A percentile compares a stretch with the other conserved stretches of the same genome.
These are phyloP conservation scores for Rhizopogon roseolus DNA, from an alignment of 768 basidiomycete genomes.

Conservation along the genomic window DNA sequence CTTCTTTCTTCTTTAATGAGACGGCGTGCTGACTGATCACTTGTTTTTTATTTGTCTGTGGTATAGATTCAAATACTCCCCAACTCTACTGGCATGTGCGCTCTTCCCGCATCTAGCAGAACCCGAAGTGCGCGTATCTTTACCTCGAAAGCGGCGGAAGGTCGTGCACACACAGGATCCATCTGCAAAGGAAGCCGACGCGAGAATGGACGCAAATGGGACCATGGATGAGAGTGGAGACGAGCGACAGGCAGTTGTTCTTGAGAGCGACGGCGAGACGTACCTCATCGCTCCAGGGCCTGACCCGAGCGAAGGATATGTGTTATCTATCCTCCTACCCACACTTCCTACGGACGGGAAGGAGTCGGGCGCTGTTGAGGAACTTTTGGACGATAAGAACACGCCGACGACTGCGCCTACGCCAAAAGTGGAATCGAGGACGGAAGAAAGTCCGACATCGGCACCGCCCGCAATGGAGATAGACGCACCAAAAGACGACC, in stretches of 20 bases:
- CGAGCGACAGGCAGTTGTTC: conserved; percentile 13
- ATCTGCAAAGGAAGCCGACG: conserved; percentile 4
- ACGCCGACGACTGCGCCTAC: not conserved
- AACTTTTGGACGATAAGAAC: not conserved
- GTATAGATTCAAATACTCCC: conserved; percentile 50
- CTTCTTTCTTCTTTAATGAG: not conserved
- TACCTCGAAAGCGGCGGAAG: conserved; percentile 25
- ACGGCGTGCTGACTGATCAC: not conserved
- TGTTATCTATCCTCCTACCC: not conserved
- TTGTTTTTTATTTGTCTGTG: not conserved
- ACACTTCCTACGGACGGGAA: not conserved
- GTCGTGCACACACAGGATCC: not conserved
- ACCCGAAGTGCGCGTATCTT: conserved; percentile 10
- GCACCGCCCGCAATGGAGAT: not conserved
- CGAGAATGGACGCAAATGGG: conserved; percentile 8
- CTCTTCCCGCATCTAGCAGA: conserved; percentile 37
- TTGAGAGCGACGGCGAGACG: conserved; percentile 19
- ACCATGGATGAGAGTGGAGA: conserved; percentile 6
- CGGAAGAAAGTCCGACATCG: not conserved
- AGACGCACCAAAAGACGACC: not conserved
- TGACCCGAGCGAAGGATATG: not conserved
- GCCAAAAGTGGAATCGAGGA: not conserved
- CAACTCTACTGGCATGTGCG: conserved; percentile 34
- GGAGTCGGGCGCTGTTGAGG: not conserved
- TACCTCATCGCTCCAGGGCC: conserved; percentile 15